Evolutionary conservation across 1,284 basidiomycete species (phyloP).

Genomic region (Hemileia vastatrix): DNA sequence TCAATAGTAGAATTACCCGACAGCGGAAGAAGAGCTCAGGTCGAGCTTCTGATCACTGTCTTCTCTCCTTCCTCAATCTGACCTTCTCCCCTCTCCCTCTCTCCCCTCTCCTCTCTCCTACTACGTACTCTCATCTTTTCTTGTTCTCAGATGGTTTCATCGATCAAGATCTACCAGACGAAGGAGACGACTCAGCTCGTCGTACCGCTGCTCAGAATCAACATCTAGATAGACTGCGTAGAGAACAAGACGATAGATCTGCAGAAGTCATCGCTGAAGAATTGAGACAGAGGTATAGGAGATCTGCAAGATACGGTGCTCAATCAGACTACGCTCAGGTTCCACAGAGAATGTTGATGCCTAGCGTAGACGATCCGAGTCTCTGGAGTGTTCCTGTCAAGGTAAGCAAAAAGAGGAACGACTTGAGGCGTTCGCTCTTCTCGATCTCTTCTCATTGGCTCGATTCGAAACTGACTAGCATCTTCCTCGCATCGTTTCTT

Average conservation of each 20-base stretch:
- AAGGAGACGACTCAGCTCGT: constrained; percentile 32
- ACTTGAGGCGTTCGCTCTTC: too few species aligned
- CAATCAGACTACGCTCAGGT: constrained; percentile 40
- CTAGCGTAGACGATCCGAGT: constrained; percentile 40
- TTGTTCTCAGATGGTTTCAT: constrained; percentile 38
- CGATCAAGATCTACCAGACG: constrained; percentile 39
- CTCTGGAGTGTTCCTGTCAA: constrained; percentile 43
- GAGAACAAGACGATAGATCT: constrained; percentile 47
- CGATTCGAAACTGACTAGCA: neutral
- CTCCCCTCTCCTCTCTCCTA: neutral
- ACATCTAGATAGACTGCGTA: constrained; percentile 38
- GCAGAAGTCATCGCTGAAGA: constrained; percentile 77
- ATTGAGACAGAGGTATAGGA: constrained; percentile 68
- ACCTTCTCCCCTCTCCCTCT: neutral
- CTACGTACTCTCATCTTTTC: neutral
- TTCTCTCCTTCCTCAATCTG: neutral
- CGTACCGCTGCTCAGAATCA: constrained; percentile 40
- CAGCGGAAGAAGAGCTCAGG: neutral
- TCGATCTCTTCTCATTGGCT: too few species aligned
- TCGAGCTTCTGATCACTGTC: neutral
- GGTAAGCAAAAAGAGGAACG: neutral
- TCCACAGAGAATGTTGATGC: constrained; percentile 42
- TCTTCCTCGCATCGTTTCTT: neutral
- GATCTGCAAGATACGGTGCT: constrained; percentile 55
- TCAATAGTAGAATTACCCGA: too few species aligned